These are phyloP conservation scores for Phoma sp. DNA, from an alignment of 2,329 filamentous ascomycete genomes.

Conservation along the genomic window DNA sequence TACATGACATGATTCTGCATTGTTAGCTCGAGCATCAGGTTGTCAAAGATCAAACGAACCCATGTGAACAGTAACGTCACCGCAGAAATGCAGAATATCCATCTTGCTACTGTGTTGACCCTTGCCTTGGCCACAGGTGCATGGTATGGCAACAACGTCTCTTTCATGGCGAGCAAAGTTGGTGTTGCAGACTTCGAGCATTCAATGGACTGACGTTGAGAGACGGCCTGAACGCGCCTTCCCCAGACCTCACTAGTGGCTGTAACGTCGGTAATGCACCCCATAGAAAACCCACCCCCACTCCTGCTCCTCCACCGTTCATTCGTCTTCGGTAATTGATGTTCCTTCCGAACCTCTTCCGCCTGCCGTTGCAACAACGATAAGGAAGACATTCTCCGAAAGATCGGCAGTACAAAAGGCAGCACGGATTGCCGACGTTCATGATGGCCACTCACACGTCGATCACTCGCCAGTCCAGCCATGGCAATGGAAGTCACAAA, in stretches of 20 bases:
- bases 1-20: conserved; percentile 4
- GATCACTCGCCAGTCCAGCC: background rate
- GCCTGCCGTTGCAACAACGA: conserved; percentile 5
- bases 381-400: conserved; percentile 14
- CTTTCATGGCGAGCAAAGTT: conserved; percentile 6
- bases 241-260: background rate
- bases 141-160: conserved; percentile 1
- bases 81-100: conserved; percentile 7
- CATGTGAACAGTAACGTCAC: conserved; percentile 6
- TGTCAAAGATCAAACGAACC: conserved; percentile 1
- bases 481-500: background rate
- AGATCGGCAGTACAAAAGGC: conserved; percentile 12
- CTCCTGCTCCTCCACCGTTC: background rate
- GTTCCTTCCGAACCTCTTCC: conserved; percentile 4
- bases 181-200: background rate
- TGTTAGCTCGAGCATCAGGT: background rate
- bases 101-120: background rate
- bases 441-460: background rate
- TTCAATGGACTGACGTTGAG: background rate
- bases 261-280: conserved; percentile 12
- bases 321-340: conserved; percentile 1
- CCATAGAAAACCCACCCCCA: conserved; percentile 16
- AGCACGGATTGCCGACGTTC: background rate
- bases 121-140: background rate
- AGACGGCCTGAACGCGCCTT: conserved; percentile 4